Evolutionary conservation across 164 flowering plant genomes (phyloP), one percentile per base, ranked within the genome.

Genomic region (Sedum album): DNA sequence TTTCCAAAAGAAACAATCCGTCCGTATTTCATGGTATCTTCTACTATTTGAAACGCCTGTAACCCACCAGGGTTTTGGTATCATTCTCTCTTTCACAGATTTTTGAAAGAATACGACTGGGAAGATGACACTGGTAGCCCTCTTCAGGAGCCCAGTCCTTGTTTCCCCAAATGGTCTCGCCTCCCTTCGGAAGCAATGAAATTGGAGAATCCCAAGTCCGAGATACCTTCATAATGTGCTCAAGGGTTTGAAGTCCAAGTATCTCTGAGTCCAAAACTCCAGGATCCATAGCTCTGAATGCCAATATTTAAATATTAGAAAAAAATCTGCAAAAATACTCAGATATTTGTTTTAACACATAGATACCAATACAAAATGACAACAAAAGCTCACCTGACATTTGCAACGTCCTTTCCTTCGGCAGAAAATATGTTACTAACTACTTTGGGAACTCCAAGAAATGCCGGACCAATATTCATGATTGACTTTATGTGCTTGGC

Each of bases 61-160:
- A 61, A 68, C 23, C 72, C 77, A 48, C 77, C 80, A 67, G 71
- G 20, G 69, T 57, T 65, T 82, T 86, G 60, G 68, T 68, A 48
- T 76, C 73, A 2, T 53, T 70, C 33, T 70, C 79, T 9, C 20
- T 62, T 28, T 30, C 25, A 67, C 75, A 69, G 5, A 72, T 25
- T 41, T 79, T 74, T 44, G 66, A 17, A 17, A 68, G 10, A 68
- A 49, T 69, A 61, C 73, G 76, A 72, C 71, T 81, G 17, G 60
- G 66, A n/a, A 69, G 66, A 64, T 76, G 74, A 74, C 88, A 88
- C n/a, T 38, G 61, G 64, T 73, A 73, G 21, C 73, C 83, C 72
- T 83, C 89, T 67, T 90, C 92, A 5, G 94, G 92, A 33, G 92
- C 85, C 88, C 87, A 83, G 76, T 90, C 90, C 78, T 84, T 61